Percentiles rank a stretch among this genome's conserved stretches.
Evolutionary conservation across 148 eudicot genomes (phyloP).

Genomic region (Fagopyrum homotropicum): DNA sequence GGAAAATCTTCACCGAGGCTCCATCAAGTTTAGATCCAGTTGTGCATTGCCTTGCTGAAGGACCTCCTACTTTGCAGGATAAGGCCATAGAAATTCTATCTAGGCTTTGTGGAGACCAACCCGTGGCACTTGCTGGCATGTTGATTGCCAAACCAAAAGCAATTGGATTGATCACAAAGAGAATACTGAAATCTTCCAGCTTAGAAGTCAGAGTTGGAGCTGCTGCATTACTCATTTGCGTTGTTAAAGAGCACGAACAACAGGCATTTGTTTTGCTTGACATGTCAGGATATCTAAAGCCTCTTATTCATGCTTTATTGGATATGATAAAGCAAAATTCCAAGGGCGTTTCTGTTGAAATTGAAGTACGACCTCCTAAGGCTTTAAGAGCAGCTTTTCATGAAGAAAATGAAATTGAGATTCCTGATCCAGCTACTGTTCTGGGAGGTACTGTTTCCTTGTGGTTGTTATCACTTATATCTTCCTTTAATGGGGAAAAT

Average conservation of each 20-base stretch:
- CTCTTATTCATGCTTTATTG: conserved; percentile 45
- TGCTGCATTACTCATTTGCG: conserved; percentile 56
- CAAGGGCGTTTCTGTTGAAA: conserved; percentile 35
- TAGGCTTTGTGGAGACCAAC: conserved; percentile 60
- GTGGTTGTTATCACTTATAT: conserved; percentile 68
- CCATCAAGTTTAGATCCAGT: conserved; percentile 58
- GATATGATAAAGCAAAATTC: conserved; percentile 51
- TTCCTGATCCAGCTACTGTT: conserved; percentile 64
- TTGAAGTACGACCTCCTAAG: conserved; percentile 54
- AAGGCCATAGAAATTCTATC: conserved; percentile 63
- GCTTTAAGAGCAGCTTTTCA: conserved; percentile 45
- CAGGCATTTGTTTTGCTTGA: conserved; percentile 45
- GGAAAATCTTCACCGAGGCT: conserved; percentile 53
- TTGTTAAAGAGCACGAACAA: conserved; percentile 47
- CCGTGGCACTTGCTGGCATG: conserved; percentile 46
- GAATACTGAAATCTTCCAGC: conserved; percentile 49
- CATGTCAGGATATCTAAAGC: conserved; percentile 48
- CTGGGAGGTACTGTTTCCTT: conserved; percentile 65
- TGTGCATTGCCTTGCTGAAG: conserved; percentile 57
- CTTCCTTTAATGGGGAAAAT: conserved; percentile 49
- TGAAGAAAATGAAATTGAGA: conserved; percentile 45
- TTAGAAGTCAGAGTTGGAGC: conserved; percentile 77
- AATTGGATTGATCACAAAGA: conserved; percentile 48
- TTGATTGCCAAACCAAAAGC: conserved; percentile 45
- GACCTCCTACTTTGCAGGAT: conserved; percentile 57